Percentiles rank a stretch among this genome's conserved stretches.
Conservation (phyloP, 23 red algal genomes). For the Chondrus crispus region DNA sequence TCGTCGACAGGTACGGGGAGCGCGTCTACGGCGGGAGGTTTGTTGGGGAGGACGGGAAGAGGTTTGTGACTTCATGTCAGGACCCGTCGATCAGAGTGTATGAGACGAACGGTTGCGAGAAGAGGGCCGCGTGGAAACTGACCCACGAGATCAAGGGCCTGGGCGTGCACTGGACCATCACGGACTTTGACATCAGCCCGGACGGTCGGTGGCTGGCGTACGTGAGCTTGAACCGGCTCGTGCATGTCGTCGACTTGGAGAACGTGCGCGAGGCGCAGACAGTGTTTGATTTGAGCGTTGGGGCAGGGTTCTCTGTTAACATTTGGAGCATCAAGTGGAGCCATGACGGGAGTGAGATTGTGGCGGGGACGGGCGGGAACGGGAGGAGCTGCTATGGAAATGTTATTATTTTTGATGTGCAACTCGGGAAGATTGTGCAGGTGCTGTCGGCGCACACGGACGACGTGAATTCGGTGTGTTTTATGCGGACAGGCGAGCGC, state of each 20-base stretch:
- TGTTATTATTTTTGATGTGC: constrained; percentile 56
- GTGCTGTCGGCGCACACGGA: constrained; percentile 48
- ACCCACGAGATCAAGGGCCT: constrained; percentile 11
- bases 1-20: constrained; percentile 1
- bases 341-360: constrained; percentile 24
- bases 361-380: constrained; percentile 18
- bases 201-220: constrained; percentile 60
- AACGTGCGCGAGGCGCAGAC: neutral
- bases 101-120: constrained; percentile 36
- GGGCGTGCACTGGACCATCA: constrained; percentile 46
- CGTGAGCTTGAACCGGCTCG: constrained; percentile 31
- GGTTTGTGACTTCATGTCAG: constrained; percentile 46
- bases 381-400: neutral
- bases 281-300: neutral
- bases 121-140: constrained; percentile 17
- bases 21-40: constrained; percentile 45
- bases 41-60: neutral
- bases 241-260: constrained; percentile 44
- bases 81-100: constrained; percentile 39
- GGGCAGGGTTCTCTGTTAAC: neutral
- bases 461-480: constrained; percentile 81
- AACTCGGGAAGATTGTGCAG: neutral
- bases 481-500: constrained; percentile 15
- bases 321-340: constrained; percentile 38
- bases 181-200: constrained; percentile 52